These are phyloP conservation scores for Isoetes taiwanensis DNA, from an alignment of 75 land plant species.

Conservation along the genomic window DNA sequence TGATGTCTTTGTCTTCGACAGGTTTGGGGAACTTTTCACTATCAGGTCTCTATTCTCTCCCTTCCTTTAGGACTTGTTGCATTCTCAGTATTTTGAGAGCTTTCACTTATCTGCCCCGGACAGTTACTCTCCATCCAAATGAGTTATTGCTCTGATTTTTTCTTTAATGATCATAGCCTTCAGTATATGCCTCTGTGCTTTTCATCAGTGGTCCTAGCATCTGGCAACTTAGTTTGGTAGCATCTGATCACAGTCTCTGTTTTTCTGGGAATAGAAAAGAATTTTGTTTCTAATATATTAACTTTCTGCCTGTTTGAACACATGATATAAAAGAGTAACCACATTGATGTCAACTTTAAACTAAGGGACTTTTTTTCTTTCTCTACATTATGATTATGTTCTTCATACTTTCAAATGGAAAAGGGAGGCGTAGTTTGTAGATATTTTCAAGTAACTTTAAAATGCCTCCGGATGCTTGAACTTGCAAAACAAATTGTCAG, in stretches of 20 bases:
- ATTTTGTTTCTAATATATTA: too few relatives aligned
- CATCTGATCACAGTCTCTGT: too few relatives aligned
- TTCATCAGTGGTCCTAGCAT: too few relatives aligned
- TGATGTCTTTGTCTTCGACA: neutral
- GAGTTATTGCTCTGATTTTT: neutral
- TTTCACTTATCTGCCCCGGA: neutral
- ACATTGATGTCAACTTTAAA: too few relatives aligned
- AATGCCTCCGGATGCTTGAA: neutral
- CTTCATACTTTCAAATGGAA: neutral
- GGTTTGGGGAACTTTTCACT: constrained; percentile 3
- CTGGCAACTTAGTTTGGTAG: too few relatives aligned
- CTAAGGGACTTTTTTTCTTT: neutral
- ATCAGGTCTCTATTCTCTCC: neutral
- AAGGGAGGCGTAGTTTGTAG: neutral
- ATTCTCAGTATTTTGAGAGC: neutral
- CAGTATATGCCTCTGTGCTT: too few relatives aligned
- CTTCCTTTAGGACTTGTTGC: neutral
- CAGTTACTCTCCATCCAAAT: neutral
- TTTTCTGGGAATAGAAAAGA: too few relatives aligned
- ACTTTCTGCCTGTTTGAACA: too few relatives aligned
- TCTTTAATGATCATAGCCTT: neutral
- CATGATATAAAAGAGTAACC: too few relatives aligned
- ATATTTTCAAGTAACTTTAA: neutral
- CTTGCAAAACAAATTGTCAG: neutral
- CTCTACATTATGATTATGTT: neutral